These are phyloP conservation scores for Pseudocercospora crystallina DNA, from an alignment of 2,329 filamentous ascomycete genomes.

Conservation along the genomic window DNA sequence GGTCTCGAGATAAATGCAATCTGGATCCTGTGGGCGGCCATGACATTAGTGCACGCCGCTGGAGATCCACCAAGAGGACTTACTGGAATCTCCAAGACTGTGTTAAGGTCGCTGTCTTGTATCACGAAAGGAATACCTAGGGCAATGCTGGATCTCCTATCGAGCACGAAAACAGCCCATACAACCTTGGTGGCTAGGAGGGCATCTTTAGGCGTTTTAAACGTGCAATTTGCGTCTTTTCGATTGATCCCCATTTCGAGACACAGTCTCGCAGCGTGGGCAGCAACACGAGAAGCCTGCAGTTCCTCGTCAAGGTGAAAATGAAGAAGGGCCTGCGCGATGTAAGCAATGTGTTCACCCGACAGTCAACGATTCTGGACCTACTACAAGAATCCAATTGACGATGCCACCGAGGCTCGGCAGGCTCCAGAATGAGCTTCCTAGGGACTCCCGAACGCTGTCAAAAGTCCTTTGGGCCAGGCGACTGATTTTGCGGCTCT, in stretches of 20 bases:
- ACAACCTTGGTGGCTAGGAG: background rate
- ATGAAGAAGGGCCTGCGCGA: background rate
- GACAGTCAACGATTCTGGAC: background rate
- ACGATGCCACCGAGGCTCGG: background rate
- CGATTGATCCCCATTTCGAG: slow-evolving; percentile 1
- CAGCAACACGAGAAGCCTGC: background rate
- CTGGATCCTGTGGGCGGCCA: background rate
- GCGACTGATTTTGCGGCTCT: slow-evolving; percentile 1
- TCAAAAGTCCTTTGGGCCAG: background rate
- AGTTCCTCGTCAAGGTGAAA: slow-evolving; percentile 1
- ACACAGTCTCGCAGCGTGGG: background rate
- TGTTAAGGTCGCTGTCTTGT: background rate
- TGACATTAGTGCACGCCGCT: background rate
- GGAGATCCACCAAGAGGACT: slow-evolving; percentile 1
- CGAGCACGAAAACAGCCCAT: slow-evolving; percentile 1
- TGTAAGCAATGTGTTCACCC: background rate
- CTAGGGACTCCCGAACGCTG: background rate
- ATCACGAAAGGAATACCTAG: background rate
- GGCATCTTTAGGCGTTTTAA: slow-evolving; percentile 1
- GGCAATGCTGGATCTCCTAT: slow-evolving; percentile 1
- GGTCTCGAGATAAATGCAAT: background rate
- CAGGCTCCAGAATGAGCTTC: background rate
- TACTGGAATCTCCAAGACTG: slow-evolving; percentile 1
- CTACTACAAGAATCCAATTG: background rate
- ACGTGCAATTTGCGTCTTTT: slow-evolving; percentile 1